Percentiles rank a stretch among this genome's conserved stretches.
phyloP scores from a whole-genome alignment of 257 asterid genomes.

The Ballota nigra region DNA sequence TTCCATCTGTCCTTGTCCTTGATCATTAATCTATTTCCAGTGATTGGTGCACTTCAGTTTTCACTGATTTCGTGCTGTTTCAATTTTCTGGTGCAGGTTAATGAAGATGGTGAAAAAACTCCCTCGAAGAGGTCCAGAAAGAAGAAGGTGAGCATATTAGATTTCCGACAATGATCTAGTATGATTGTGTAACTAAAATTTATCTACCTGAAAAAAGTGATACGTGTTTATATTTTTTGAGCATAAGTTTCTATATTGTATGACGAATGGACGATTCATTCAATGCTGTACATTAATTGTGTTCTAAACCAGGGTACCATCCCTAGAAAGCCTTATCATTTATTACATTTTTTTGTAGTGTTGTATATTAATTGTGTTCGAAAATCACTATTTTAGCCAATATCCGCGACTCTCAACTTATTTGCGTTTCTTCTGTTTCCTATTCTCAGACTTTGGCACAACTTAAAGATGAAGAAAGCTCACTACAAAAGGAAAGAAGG shows the following conservation, averaged over 20 bases:
- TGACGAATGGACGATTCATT: not conserved
- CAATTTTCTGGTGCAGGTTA: conserved; percentile 38
- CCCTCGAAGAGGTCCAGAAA: conserved; percentile 54
- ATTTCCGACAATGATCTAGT: not conserved
- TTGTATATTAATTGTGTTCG: not conserved
- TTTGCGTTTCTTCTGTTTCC: not conserved
- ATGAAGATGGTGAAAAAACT: conserved; percentile 34
- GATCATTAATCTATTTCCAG: not conserved
- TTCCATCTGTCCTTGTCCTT: not conserved
- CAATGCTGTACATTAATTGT: not conserved
- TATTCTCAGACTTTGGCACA: conserved; percentile 58
- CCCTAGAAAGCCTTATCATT: not conserved
- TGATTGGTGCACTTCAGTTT: not conserved
- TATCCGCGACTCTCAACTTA: not conserved
- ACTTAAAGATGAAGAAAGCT: conserved; percentile 55
- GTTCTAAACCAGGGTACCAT: too few species aligned
- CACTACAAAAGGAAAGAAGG: conserved; percentile 57
- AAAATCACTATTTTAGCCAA: not conserved
- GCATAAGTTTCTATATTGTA: not conserved
- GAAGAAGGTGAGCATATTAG: conserved; percentile 57
- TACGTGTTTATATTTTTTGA: not conserved
- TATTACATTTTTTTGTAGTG: not conserved
- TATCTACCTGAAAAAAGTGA: not conserved
- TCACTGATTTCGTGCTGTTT: conserved; percentile 8
- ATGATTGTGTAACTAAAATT: not conserved